Conservation (phyloP, 1,139 yeast species). For the Insectozyma bohioensis region DNA sequence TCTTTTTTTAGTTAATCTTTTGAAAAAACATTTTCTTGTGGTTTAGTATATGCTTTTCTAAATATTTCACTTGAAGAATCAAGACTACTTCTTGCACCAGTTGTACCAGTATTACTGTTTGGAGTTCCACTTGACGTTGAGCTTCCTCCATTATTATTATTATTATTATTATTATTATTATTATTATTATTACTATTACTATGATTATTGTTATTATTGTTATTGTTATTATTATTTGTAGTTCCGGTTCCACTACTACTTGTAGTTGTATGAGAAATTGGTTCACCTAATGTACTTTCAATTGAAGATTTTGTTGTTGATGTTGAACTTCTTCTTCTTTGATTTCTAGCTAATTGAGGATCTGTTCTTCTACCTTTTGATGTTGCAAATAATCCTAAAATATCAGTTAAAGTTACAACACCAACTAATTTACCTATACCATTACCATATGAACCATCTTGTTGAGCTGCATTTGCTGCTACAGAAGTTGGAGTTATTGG, state of each 20-base stretch:
- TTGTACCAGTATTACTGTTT: too few relatives aligned
- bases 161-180: too few relatives aligned
- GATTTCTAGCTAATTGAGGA: slow-evolving; percentile 82
- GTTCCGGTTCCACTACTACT: slow-evolving; percentile 1
- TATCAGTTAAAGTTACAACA: slow-evolving; percentile 88
- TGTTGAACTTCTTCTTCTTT: slow-evolving; percentile 70
- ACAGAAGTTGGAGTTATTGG: slow-evolving; percentile 10
- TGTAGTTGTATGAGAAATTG: slow-evolving; percentile 6
- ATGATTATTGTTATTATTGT: not conserved
- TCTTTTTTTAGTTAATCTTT: slow-evolving; percentile 7
- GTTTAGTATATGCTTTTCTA: slow-evolving; percentile 13
- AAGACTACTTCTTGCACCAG: slow-evolving; percentile 8
- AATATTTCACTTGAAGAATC: slow-evolving; percentile 13
- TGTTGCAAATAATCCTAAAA: slow-evolving; percentile 75
- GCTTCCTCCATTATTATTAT: not conserved
- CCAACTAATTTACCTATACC: slow-evolving; percentile 81
- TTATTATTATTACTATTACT: not conserved
- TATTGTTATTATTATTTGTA: not conserved
- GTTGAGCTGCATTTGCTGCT: slow-evolving; percentile 17
- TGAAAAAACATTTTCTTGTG: slow-evolving; percentile 10
- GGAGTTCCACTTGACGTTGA: too few relatives aligned
- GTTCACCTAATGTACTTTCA: slow-evolving; percentile 18
- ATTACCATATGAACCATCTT: slow-evolving; percentile 26
- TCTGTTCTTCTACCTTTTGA: slow-evolving; percentile 69
- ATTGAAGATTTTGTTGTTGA: slow-evolving; percentile 43